These are phyloP conservation scores for Suillus discolor DNA, from an alignment of 768 basidiomycete species.

Conservation along the genomic window DNA sequence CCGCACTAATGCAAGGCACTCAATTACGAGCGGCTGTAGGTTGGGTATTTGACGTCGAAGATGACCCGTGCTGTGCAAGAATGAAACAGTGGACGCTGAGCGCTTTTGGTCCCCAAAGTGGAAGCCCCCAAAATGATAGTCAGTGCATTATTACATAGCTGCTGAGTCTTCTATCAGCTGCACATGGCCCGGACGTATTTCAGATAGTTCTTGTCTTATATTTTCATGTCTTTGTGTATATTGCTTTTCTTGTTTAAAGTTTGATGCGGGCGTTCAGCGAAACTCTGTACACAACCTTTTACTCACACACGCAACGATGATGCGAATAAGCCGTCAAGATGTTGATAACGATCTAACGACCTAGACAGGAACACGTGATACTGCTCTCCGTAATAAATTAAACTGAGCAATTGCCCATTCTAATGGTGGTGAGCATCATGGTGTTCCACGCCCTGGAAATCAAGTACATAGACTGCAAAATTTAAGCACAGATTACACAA, in stretches of 20 bases:
- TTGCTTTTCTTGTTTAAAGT: background rate
- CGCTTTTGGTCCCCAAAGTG: conserved; percentile 13
- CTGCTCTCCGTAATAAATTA: background rate
- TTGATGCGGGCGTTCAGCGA: background rate
- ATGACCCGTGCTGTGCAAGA: conserved; percentile 9
- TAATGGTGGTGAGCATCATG: conserved; percentile 51
- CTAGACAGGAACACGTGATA: conserved; percentile 1
- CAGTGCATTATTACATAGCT: conserved; percentile 2
- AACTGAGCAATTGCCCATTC: conserved; percentile 1
- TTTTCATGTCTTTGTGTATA: background rate
- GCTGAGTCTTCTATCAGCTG: background rate
- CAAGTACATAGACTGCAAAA: conserved; percentile 67
- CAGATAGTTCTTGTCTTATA: background rate
- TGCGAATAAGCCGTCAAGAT: background rate
- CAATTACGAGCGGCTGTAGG: conserved; percentile 12
- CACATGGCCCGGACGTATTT: too few relatives aligned
- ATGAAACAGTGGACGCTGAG: conserved; percentile 13
- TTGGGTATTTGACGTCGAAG: conserved; percentile 11
- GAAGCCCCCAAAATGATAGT: conserved; percentile 5
- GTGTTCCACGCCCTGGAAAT: conserved; percentile 65
- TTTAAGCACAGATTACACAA: conserved; percentile 10
- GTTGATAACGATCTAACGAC: background rate
- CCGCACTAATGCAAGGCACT: conserved; percentile 13
- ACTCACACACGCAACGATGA: background rate
- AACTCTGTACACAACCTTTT: too few relatives aligned